phyloP scores from a whole-genome alignment of 2,329 filamentous ascomycete species.

The Pseudopyrenochaeta lycopersici region DNA sequence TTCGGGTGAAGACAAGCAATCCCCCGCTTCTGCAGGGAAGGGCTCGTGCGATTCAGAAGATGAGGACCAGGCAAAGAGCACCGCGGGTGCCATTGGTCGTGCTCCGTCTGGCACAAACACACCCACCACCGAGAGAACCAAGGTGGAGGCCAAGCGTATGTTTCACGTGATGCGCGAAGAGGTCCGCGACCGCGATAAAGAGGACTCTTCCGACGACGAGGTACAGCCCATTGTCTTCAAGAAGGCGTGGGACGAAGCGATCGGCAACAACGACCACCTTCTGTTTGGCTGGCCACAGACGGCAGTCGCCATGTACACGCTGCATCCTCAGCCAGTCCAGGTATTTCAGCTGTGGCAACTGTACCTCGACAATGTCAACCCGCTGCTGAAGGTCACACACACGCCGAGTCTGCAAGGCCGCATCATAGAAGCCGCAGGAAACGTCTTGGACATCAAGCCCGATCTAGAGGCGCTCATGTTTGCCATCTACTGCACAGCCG shows the following conservation, averaged over 20 bases:
- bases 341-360: conserved; percentile 78
- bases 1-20: conserved; percentile 1
- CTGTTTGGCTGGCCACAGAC: conserved; percentile 60
- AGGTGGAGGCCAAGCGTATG: not conserved
- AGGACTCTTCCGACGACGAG: conserved; percentile 4
- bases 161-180: not conserved
- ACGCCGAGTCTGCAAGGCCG: conserved; percentile 58
- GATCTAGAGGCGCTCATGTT: conserved; percentile 64
- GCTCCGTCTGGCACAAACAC: not conserved
- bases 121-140: not conserved
- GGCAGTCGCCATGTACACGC: conserved; percentile 66
- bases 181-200: not conserved
- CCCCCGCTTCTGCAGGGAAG: not conserved
- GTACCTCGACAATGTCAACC: conserved; percentile 63
- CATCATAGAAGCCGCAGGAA: conserved; percentile 67
- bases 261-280: conserved; percentile 57
- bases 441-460: conserved; percentile 60
- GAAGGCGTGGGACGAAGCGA: conserved; percentile 55
- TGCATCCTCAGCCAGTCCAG: conserved; percentile 73
- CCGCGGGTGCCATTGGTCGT: not conserved
- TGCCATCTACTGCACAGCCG: conserved; percentile 41
- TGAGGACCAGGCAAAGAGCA: not conserved
- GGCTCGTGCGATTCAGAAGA: not conserved
- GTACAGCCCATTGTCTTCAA: conserved; percentile 42
- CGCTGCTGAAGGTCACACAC: conserved; percentile 40